phyloP scores from a whole-genome alignment of 1,284 basidiomycete genomes.

The Sporisorium scitamineum region DNA sequence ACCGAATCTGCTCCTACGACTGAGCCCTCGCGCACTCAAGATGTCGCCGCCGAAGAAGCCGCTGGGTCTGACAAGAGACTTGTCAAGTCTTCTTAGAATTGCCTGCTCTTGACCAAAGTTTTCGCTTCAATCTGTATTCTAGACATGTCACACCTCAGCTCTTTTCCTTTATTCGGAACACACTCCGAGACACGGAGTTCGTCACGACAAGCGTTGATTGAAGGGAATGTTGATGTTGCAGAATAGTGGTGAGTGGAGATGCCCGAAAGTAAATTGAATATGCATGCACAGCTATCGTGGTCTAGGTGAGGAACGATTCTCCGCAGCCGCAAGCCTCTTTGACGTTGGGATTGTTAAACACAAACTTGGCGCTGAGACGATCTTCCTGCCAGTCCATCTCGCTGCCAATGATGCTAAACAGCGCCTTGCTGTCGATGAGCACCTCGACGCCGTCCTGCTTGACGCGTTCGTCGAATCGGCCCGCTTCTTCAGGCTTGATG shows the following conservation, averaged over 20 bases:
- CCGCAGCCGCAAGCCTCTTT: conserved; percentile 95
- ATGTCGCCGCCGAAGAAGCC: neutral
- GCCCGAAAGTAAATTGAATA: no score
- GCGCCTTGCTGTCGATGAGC: conserved; percentile 93
- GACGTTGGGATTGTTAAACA: conserved; percentile 79
- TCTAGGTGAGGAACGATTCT: conserved; percentile 75
- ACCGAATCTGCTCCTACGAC: neutral
- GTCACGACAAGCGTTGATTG: no score
- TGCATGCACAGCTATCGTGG: neutral
- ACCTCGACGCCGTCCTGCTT: conserved; percentile 80
- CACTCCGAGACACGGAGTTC: neutral
- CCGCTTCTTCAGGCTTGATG: conserved; percentile 76
- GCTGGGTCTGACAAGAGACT: neutral
- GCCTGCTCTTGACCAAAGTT: neutral
- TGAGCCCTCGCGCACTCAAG: neutral
- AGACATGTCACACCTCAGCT: conserved; percentile 9
- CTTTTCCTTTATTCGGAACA: neutral
- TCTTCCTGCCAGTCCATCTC: conserved; percentile 98
- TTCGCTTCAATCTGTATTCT: conserved; percentile 4
- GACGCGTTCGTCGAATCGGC: conserved; percentile 96
- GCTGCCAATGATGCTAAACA: conserved; percentile 98
- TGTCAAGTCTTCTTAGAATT: neutral
- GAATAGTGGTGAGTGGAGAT: neutral
- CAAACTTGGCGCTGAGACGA: conserved; percentile 78
- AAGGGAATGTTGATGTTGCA: neutral